These are phyloP conservation scores for Microbotryum silenes-acaulis DNA, from an alignment of 1,284 basidiomycete genomes.

Conservation along the genomic window DNA sequence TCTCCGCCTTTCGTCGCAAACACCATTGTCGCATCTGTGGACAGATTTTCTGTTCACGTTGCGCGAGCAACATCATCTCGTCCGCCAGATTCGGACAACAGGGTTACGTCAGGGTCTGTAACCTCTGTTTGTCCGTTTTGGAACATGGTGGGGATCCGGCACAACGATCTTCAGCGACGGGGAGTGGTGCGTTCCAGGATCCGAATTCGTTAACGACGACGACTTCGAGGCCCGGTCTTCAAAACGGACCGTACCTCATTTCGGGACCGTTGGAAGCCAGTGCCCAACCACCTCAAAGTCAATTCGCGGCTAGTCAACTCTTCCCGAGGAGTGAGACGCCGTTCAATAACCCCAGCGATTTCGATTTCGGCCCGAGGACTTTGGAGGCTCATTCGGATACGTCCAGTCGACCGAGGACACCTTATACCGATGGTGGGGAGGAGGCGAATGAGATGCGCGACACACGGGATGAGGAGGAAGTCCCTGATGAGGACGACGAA, in stretches of 20 bases:
- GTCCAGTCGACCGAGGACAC: too few relatives aligned
- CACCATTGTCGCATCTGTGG: slow-evolving; percentile 62
- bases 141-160: slow-evolving; percentile 9
- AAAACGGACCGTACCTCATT: slow-evolving; percentile 49
- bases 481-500: neutral
- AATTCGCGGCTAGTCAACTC: slow-evolving; percentile 77
- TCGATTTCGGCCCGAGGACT: too few relatives aligned
- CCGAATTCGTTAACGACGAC: neutral
- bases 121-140: slow-evolving; percentile 84
- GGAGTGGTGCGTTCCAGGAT: neutral
- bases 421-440: too few relatives aligned
- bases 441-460: neutral
- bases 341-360: slow-evolving; percentile 39
- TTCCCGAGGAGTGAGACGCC: slow-evolving; percentile 52
- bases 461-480: neutral
- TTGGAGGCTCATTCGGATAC: too few relatives aligned
- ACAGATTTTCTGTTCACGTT: slow-evolving; percentile 85
- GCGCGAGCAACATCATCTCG: slow-evolving; percentile 95
- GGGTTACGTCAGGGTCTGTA: slow-evolving; percentile 86
- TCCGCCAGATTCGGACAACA: slow-evolving; percentile 80
- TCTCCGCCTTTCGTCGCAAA: slow-evolving; percentile 84
- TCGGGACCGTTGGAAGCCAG: slow-evolving; percentile 41
- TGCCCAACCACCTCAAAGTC: slow-evolving; percentile 54
- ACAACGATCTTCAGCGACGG: slow-evolving; percentile 48
- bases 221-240: slow-evolving; percentile 53